Evolutionary conservation across 345 rosid species (phyloP), one percentile per base, ranked within the genome.

Genomic region (Brassica cretica): DNA sequence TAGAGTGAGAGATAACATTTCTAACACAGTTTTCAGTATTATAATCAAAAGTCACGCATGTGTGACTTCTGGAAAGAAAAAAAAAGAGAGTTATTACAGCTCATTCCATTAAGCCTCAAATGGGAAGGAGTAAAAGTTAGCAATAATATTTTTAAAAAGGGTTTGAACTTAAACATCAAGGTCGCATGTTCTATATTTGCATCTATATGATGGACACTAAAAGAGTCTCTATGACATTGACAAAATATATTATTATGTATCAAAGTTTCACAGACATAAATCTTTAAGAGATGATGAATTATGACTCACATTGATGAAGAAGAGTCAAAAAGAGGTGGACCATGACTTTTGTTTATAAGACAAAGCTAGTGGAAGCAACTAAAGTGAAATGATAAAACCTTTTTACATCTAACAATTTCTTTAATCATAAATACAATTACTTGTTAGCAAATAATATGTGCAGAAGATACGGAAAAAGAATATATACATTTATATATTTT

Each of bases 251-350:
- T 59, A 24, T 10, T 58, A 1, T 21, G 63, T 19, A 58, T 58
- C 29, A 58, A 58, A 19, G 14, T 19, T 56, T 19, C 12, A 58
- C 29, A 58, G 29, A 58, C 21, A 18, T 58, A 58, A 9, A 37
- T 37, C 44, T 37, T 37, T 58, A 21, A 10, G 63, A 3, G 59
- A 51, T 56, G 21, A 59, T 30, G 64, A 21, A 15, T 5, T 16
- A 58, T 4, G 63, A 37, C 44, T 21, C 5, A 59, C 8, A 59
- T 59, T 59, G 64, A 21, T 59, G 32, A 4, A 4, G 64, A 24
- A 59, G 64, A 24, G 64, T 59, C 64, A 59, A 21, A 59, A 59
- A 59, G 44, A 37, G 44, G 6, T 59, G 64, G 32, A 24, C 64
- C 64, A 59, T 59, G n/a, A 59, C 12, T 24, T 24, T 59, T 59